Evolutionary conservation across 1,139 yeast genomes (phyloP).

Genomic region (Geotrichum restrictum): DNA sequence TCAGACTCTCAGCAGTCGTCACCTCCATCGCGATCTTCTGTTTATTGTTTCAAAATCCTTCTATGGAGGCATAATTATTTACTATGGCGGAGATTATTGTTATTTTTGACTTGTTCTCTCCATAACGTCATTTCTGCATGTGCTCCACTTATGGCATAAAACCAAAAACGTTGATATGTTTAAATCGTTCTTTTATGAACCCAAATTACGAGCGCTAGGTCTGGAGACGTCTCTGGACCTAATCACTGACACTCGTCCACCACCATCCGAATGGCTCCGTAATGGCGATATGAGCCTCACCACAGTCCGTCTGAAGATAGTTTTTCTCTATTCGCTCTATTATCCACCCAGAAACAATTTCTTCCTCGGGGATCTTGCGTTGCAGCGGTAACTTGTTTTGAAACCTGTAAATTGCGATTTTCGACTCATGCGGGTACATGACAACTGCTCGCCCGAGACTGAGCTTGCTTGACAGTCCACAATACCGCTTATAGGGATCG

Average conservation of each 20-base stretch:
- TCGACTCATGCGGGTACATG: conserved; percentile 9
- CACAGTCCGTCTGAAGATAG: neutral
- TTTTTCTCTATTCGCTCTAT: conserved; percentile 10
- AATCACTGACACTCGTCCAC: conserved; percentile 13
- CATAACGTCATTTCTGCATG: neutral
- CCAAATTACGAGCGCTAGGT: neutral
- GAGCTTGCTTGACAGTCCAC: conserved; percentile 23
- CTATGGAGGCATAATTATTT: too few relatives aligned
- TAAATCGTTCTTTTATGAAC: neutral
- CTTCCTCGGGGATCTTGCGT: conserved; percentile 14
- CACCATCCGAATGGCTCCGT: conserved; percentile 18
- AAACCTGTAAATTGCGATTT: neutral
- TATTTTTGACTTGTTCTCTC: too few relatives aligned
- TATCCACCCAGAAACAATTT: conserved; percentile 19
- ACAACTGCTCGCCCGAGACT: conserved; percentile 18
- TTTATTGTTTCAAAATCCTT: too few relatives aligned
- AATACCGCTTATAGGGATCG: conserved; percentile 23
- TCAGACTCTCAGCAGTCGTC: too few relatives aligned
- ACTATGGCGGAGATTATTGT: neutral
- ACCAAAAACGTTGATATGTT: neutral
- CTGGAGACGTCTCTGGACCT: neutral
- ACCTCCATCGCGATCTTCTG: too few relatives aligned
- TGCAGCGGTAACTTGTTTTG: neutral
- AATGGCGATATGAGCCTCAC: neutral
- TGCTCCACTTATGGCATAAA: neutral